phyloP scores from a whole-genome alignment of 73 alveolate species.

The Paramecium caudatum region DNA sequence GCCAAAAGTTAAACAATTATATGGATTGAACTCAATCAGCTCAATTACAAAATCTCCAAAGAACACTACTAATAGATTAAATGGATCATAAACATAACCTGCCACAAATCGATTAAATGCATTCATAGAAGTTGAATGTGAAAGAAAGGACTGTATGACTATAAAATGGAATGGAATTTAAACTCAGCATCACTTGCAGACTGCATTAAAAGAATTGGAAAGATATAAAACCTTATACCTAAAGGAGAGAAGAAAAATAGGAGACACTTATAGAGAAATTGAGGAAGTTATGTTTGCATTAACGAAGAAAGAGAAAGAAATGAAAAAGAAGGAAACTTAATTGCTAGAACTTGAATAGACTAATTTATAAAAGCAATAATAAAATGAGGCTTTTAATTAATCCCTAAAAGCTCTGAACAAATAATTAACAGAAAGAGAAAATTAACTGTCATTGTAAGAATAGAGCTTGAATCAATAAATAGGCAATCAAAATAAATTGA shows the following conservation, averaged over 20 bases:
- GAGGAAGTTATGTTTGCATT: neutral
- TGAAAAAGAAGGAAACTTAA: neutral
- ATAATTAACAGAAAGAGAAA: neutral
- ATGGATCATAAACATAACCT: neutral
- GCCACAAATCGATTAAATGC: neutral
- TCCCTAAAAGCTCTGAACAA: neutral
- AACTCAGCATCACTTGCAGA: neutral
- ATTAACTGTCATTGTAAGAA: neutral
- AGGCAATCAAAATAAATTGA: neutral
- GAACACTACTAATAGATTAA: neutral
- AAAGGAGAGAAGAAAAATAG: conserved; percentile 33
- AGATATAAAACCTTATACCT: conserved; percentile 26
- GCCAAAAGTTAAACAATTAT: neutral
- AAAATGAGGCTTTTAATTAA: neutral
- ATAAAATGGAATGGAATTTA: neutral
- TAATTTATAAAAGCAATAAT: neutral
- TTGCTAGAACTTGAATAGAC: neutral
- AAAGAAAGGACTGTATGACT: conserved; percentile 19
- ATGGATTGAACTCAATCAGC: neutral
- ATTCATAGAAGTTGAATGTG: neutral
- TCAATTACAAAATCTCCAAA: neutral
- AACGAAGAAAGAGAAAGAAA: neutral
- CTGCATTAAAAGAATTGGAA: neutral
- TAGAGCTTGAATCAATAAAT: neutral
- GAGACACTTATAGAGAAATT: conserved; percentile 52